Conservation (phyloP, 805 yeast genomes). For the Spathaspora girioi region DNA sequence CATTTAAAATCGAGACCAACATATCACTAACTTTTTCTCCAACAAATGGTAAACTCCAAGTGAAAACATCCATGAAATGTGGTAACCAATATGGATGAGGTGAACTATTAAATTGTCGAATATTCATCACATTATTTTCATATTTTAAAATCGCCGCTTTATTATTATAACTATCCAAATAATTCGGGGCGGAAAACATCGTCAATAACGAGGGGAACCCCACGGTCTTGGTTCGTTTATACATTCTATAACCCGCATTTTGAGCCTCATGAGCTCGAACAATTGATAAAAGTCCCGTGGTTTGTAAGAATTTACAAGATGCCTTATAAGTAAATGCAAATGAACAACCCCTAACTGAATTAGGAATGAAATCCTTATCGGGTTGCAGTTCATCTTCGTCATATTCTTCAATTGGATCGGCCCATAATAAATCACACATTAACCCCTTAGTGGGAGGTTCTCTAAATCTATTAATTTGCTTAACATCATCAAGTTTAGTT, state of each 20-base stretch:
- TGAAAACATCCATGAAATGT: slow-evolving; percentile 93
- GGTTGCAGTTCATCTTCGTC: slow-evolving; percentile 36
- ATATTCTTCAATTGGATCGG: slow-evolving; percentile 90
- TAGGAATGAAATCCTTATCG: slow-evolving; percentile 54
- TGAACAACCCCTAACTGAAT: slow-evolving; percentile 86
- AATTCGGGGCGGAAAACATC: slow-evolving; percentile 93
- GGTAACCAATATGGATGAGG: slow-evolving; percentile 98
- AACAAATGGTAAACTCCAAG: slow-evolving; percentile 96
- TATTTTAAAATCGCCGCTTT: slow-evolving; percentile 94
- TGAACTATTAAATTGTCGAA: slow-evolving; percentile 85
- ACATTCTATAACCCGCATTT: slow-evolving; percentile 95
- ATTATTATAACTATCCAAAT: slow-evolving; percentile 86
- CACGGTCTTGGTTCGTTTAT: slow-evolving; percentile 74
- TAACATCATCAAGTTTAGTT: slow-evolving; percentile 63
- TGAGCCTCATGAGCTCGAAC: slow-evolving; percentile 98
- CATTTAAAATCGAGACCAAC: slow-evolving; percentile 82
- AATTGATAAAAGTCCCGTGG: slow-evolving; percentile 75
- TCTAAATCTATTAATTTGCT: slow-evolving; percentile 69
- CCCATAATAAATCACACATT: slow-evolving; percentile 94
- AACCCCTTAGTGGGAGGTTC: slow-evolving; percentile 93
- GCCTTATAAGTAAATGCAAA: slow-evolving; percentile 85
- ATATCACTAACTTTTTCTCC: slow-evolving; percentile 95
- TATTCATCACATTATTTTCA: slow-evolving; percentile 89
- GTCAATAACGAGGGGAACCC: slow-evolving; percentile 91
- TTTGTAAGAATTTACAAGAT: slow-evolving; percentile 70